These are phyloP conservation scores for Cordyceps tenuipes DNA, from an alignment of 2,329 filamentous ascomycete genomes.

Conservation along the genomic window DNA sequence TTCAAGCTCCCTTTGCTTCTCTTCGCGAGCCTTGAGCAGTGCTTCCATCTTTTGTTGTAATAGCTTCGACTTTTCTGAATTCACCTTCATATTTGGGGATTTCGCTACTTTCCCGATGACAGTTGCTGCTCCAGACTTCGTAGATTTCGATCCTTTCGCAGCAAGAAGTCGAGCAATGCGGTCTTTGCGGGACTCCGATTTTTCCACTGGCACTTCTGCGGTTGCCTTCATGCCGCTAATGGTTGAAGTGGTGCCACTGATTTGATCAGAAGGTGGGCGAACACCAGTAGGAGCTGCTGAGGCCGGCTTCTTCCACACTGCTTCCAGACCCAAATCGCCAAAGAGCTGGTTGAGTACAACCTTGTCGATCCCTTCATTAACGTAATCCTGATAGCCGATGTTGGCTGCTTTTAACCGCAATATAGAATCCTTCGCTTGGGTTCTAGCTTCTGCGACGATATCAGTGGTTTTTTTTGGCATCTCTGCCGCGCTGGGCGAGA, in stretches of 20 bases:
- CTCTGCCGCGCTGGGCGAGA: background rate
- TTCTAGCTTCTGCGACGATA: slow-evolving; percentile 35
- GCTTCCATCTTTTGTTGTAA: slow-evolving; percentile 73
- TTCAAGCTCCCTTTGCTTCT: slow-evolving; percentile 20
- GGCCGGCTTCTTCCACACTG: background rate
- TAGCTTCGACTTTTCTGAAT: slow-evolving; percentile 63
- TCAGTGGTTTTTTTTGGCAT: background rate
- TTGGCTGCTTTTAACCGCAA: slow-evolving; percentile 56
- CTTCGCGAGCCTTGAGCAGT: slow-evolving; percentile 51
- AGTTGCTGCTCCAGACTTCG: slow-evolving; percentile 13
- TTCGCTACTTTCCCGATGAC: slow-evolving; percentile 14
- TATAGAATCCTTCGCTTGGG: slow-evolving; percentile 59
- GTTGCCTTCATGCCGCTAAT: background rate
- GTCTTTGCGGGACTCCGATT: slow-evolving; percentile 60
- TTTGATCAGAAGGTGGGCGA: background rate
- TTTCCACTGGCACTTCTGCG: slow-evolving; percentile 16
- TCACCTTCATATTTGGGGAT: slow-evolving; percentile 33
- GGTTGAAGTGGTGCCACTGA: background rate
- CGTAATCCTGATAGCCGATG: slow-evolving; percentile 64
- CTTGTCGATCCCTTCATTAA: slow-evolving; percentile 64
- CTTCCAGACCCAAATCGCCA: slow-evolving; percentile 55
- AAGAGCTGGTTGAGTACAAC: slow-evolving; percentile 57
- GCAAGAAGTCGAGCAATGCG: slow-evolving; percentile 69
- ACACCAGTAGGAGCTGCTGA: background rate
- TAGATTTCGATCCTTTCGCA: slow-evolving; percentile 54